Percentiles rank a stretch among this genome's conserved stretches.
These are phyloP conservation scores for Xylaria sp. DNA, from an alignment of 2,329 filamentous ascomycete species.

Conservation along the genomic window DNA sequence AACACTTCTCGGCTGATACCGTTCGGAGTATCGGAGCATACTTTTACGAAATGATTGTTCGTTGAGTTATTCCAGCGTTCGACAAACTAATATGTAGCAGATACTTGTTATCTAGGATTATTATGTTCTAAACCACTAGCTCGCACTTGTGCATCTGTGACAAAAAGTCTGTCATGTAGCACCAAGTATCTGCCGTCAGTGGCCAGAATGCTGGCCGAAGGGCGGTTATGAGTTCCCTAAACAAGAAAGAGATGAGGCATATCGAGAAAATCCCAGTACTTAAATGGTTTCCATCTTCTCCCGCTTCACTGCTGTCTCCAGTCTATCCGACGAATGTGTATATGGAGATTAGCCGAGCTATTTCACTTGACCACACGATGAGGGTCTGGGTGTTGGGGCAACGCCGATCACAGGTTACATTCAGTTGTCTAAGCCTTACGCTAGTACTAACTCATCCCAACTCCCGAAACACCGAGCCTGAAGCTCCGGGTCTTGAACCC, in stretches of 20 bases:
- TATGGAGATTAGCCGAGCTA: background rate
- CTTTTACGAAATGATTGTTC: background rate
- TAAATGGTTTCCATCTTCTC: background rate
- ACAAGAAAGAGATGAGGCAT: background rate
- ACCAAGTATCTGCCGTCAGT: background rate
- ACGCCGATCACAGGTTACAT: slow-evolving; percentile 18
- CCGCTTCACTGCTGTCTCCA: background rate
- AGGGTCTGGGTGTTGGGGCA: slow-evolving; percentile 11
- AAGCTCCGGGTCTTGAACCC: background rate
- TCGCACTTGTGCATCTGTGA: slow-evolving; percentile 2
- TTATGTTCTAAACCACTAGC: background rate
- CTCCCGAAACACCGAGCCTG: slow-evolving; percentile 21
- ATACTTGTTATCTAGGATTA: background rate
- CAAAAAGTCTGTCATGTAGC: background rate
- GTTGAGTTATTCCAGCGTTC: background rate
- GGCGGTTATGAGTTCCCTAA: slow-evolving; percentile 4
- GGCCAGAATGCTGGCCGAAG: background rate
- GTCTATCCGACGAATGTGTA: background rate
- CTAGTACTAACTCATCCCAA: slow-evolving; percentile 20
- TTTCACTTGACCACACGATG: background rate
- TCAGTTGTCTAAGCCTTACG: slow-evolving; percentile 25
- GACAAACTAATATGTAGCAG: background rate
- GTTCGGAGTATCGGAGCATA: slow-evolving; percentile 8
- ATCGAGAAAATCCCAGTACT: background rate
- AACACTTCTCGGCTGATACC: background rate